Evolutionary conservation across 2,329 filamentous ascomycete genomes (phyloP), one percentile per base, ranked within the genome.

Genomic region (Pseudogymnoascus verrucosus): DNA sequence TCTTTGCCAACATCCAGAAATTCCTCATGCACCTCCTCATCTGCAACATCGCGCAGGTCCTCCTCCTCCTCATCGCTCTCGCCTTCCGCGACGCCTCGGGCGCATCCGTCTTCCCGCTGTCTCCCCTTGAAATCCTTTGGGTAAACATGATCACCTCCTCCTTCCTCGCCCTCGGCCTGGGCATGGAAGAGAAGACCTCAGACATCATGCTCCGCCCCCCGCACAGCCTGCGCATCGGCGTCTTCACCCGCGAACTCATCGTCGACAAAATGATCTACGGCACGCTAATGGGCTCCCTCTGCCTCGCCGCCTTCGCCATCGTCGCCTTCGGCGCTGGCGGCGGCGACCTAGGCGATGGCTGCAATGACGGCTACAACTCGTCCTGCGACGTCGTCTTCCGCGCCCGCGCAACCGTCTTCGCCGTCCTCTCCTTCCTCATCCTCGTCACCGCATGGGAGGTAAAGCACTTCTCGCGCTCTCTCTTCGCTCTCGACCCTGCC

Each of bases 1-100:
- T 89, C 62, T 88, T 89, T 68, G 86, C 89, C 77, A 90, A 90
- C 67, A 89, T 90, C 65, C 86, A 90, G 72, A 90, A 89, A 81
- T 85, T 85, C 71, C 74, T 85, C 40, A 74, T 90, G 54, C 87
- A 88, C 74, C 79, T 90, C 36, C 80, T 90, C 34, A 84, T 87
- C 16, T 86, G 86, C 66, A 90, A 90, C 71, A 82, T 90, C 65
- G 85, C 87, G 1, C 88, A 90, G 73, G 89, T 89, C 5, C 77
- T 87, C 67, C 80, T 88, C 0, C 79, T 91, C 11, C 80, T 91
- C 16, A 83, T 90, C 62, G 88, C 86, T 60, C 81, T 91, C 4
- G 82, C 82, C 0, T 90, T 90, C 77, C 86, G 87, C 73, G 88
- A 90, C 69, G 68, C 67, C 0, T 72, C 78, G 1, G 77, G 78